Conservation (phyloP, 164 flowering plant species). For the grape (Vitis vinifera) region DNA sequence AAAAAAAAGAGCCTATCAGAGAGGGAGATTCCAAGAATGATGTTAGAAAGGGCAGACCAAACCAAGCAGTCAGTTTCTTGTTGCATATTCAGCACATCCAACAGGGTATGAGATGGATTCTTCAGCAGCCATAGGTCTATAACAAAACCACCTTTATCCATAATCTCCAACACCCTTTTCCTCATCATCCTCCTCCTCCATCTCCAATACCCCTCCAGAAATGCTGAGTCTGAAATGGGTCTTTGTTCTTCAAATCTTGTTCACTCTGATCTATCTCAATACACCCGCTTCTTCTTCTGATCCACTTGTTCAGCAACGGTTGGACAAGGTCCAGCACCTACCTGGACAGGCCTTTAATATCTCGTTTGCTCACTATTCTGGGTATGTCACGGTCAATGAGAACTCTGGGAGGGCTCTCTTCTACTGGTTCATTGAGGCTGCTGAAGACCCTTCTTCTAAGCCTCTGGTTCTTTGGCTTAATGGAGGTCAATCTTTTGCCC, state of each 20-base stretch:
- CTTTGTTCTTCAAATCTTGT: constrained; percentile 17
- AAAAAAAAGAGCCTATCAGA: too few species aligned
- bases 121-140: too few species aligned
- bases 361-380: constrained; percentile 75
- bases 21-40: too few species aligned
- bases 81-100: too few species aligned
- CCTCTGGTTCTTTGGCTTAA: constrained; percentile 93
- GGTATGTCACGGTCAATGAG: constrained; percentile 74
- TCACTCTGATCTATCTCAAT: constrained; percentile 14
- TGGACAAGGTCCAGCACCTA: constrained; percentile 53
- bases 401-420: constrained; percentile 70
- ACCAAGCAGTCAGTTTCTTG: too few species aligned
- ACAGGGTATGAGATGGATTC: too few species aligned
- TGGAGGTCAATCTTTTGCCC: constrained; percentile 54
- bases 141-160: too few species aligned
- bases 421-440: constrained; percentile 91
- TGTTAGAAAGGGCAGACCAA: too few species aligned
- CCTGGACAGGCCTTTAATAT: constrained; percentile 75
- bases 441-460: constrained; percentile 72
- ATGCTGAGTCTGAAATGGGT: constrained; percentile 33
- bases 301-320: constrained; percentile 40
- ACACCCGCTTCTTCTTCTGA: constrained; percentile 16
- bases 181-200: background rate
- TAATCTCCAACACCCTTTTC: background rate
- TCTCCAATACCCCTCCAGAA: background rate